These are phyloP conservation scores for Pascua guehoae DNA, from an alignment of 1,284 basidiomycete species.

Conservation along the genomic window DNA sequence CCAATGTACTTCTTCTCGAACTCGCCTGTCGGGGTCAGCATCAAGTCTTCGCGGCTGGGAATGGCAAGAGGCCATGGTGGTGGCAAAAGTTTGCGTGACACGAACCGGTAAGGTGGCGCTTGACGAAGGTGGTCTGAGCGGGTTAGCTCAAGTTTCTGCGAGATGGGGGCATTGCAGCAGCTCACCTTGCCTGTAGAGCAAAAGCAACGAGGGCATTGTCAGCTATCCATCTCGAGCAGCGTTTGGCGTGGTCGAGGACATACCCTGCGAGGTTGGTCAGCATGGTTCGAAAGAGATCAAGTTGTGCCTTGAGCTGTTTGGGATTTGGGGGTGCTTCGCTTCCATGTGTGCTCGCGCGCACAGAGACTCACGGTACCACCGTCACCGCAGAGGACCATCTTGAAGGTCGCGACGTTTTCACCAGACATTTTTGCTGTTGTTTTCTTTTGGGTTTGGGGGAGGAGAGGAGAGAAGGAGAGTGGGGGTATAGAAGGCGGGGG, in stretches of 20 bases:
- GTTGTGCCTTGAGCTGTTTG: too few species aligned
- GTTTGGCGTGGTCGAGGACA: too few species aligned
- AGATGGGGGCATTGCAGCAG: not conserved
- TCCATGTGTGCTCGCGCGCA: too few species aligned
- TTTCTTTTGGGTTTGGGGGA: not conserved
- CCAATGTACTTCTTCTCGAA: slow-evolving; percentile 99
- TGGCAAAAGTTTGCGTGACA: not conserved
- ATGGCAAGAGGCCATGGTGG: not conserved
- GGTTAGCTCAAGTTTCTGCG: slow-evolving; percentile 12
- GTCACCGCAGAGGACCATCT: slow-evolving; percentile 93
- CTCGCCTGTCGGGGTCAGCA: slow-evolving; percentile 56
- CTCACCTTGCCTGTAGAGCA: slow-evolving; percentile 26
- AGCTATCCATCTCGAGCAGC: not conserved
- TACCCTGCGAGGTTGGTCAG: slow-evolving; percentile 17
- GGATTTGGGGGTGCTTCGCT: not conserved
- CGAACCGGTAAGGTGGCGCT: slow-evolving; percentile 93
- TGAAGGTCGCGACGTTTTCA: slow-evolving; percentile 78
- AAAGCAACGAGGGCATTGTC: slow-evolving; percentile 6
- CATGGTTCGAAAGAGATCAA: not conserved
- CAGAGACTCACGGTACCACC: slow-evolving; percentile 80
- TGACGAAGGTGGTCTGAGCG: slow-evolving; percentile 86
- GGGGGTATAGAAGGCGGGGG: not conserved
- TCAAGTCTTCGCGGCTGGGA: not conserved
- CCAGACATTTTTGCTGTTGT: slow-evolving; percentile 39
- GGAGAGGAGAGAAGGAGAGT: not conserved